These are phyloP conservation scores for Acacia crassicarpa DNA, from an alignment of 306 rosid genomes.

Conservation along the genomic window DNA sequence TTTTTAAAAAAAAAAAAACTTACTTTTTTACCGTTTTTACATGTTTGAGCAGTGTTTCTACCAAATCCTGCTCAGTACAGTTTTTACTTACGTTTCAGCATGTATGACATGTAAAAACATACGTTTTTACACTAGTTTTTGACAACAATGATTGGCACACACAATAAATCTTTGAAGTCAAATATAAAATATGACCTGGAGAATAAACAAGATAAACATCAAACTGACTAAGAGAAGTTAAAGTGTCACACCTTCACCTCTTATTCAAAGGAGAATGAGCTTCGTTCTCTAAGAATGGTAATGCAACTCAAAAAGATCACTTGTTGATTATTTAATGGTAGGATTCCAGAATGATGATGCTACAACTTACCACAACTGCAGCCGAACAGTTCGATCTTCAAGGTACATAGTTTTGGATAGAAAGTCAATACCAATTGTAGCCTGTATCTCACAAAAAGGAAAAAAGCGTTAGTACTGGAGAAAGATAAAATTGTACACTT, in stretches of 20 bases:
- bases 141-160: neutral
- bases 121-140: too few species aligned
- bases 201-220: constrained; percentile 29
- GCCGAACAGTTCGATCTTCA: constrained; percentile 70
- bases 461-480: constrained; percentile 12
- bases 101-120: too few species aligned
- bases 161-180: neutral
- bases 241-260: neutral
- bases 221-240: neutral
- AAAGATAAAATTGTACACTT: neutral
- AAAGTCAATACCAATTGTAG: constrained; percentile 67
- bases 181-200: constrained; percentile 7
- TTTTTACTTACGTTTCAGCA: too few species aligned
- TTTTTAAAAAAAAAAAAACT: too few species aligned
- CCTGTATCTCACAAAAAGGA: constrained; percentile 37
- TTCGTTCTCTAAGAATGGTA: neutral
- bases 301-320: constrained; percentile 12
- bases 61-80: too few species aligned
- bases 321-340: neutral
- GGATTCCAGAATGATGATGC: constrained; percentile 24
- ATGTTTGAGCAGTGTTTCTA: too few species aligned
- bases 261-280: neutral
- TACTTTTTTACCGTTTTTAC: too few species aligned
- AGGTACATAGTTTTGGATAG: constrained; percentile 68
- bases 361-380: constrained; percentile 61